These are phyloP conservation scores for Paecilomyces variotii DNA, from an alignment of 2,329 filamentous ascomycete species.

Conservation along the genomic window DNA sequence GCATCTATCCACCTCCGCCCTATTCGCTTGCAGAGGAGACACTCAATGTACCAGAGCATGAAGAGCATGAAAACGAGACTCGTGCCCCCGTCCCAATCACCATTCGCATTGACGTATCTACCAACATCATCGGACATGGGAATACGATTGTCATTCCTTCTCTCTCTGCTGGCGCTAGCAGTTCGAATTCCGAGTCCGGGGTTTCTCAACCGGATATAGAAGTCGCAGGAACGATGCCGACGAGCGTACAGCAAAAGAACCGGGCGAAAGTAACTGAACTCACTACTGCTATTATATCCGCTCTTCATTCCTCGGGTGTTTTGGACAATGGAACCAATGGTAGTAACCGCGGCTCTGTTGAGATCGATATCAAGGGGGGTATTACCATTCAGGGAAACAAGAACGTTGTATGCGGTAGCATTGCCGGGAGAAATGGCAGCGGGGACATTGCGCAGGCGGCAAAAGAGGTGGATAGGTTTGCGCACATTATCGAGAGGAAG, in stretches of 20 bases:
- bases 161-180: background rate
- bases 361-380: conserved; percentile 21
- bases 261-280: conserved; percentile 19
- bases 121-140: conserved; percentile 23
- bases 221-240: background rate
- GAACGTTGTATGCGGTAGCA: conserved; percentile 19
- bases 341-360: conserved; percentile 7
- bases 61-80: too few species aligned
- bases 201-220: background rate
- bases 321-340: conserved; percentile 8
- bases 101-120: conserved; percentile 29
- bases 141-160: conserved; percentile 24
- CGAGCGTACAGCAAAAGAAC: conserved; percentile 13
- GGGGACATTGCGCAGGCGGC: background rate
- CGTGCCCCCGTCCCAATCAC: conserved; percentile 12
- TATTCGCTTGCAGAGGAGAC: background rate
- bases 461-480: background rate
- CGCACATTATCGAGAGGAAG: conserved; percentile 4
- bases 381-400: conserved; percentile 19
- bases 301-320: conserved; percentile 12
- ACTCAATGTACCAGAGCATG: background rate
- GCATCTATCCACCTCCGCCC: too few species aligned
- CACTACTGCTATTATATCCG: conserved; percentile 15
- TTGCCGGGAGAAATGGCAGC: background rate
- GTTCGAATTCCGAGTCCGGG: background rate